phyloP scores from a whole-genome alignment of 192 early-diverging fungal genomes.

The Coemansia erecta region DNA sequence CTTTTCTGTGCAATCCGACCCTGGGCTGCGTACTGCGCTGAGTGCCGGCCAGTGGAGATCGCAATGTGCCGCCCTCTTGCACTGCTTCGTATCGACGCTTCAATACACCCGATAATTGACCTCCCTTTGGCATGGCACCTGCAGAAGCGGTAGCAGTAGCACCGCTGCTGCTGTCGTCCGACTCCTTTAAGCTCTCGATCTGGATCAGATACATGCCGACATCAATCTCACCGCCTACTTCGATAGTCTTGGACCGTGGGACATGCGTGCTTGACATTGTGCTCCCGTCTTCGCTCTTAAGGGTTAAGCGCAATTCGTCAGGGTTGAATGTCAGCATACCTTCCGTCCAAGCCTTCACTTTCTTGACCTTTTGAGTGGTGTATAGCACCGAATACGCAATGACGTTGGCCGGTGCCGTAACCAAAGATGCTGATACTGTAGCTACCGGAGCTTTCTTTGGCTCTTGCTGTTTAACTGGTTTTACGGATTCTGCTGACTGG shows the following conservation, averaged over 20 bases:
- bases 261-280: slow-evolving; percentile 24
- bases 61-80: not conserved
- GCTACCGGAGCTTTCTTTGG: not conserved
- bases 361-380: slow-evolving; percentile 49
- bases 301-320: slow-evolving; percentile 15
- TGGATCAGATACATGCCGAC: slow-evolving; percentile 39
- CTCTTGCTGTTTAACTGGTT: not conserved
- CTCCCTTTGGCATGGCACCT: not conserved
- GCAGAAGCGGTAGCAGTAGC: slow-evolving; percentile 8
- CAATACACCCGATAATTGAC: slow-evolving; percentile 9
- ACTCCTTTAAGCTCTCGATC: slow-evolving; percentile 25
- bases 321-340: slow-evolving; percentile 18
- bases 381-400: slow-evolving; percentile 33
- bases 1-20: slow-evolving; percentile 12
- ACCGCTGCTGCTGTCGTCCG: not conserved
- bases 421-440: not conserved
- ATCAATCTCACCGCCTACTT: slow-evolving; percentile 37
- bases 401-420: not conserved
- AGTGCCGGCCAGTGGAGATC: slow-evolving; percentile 2
- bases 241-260: slow-evolving; percentile 19
- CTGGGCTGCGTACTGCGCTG: not conserved
- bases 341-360: slow-evolving; percentile 51
- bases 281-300: slow-evolving; percentile 28
- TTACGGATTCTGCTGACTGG: too few relatives aligned
- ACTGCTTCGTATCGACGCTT: slow-evolving; percentile 29